Evolutionary conservation across 2,329 filamentous ascomycete genomes (phyloP).

Genomic region (Magnaporthales sp.): DNA sequence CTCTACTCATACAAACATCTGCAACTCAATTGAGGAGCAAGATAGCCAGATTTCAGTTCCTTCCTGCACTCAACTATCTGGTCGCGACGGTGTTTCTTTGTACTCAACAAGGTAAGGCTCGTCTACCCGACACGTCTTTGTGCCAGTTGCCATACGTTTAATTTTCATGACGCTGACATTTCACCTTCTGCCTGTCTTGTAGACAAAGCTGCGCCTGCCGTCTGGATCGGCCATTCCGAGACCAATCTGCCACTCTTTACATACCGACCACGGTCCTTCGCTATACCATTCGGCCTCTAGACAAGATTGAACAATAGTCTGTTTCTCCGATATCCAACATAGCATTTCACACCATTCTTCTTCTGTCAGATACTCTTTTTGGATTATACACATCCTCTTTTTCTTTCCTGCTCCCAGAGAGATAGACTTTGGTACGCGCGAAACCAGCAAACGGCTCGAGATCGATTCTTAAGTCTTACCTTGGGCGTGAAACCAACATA

Average conservation of each 20-base stretch:
- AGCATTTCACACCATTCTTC: background rate
- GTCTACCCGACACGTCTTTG: background rate
- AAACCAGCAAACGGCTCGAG: background rate
- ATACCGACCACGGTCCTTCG: conserved; percentile 1
- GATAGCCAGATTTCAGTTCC: background rate
- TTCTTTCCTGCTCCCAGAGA: conserved; percentile 5
- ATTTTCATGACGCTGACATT: background rate
- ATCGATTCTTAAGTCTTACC: conserved; percentile 1
- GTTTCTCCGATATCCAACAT: background rate
- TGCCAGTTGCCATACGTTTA: background rate
- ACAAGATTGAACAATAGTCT: conserved; percentile 3
- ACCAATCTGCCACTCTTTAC: background rate
- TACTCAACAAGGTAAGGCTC: background rate
- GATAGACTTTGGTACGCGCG: conserved; percentile 1
- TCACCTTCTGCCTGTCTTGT: background rate
- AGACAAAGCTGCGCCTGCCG: background rate
- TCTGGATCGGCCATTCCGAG: background rate
- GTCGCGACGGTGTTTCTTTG: background rate
- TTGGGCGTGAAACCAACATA: background rate
- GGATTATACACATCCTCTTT: background rate
- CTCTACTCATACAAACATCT: background rate
- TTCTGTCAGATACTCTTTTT: conserved; percentile 2
- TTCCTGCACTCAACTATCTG: background rate
- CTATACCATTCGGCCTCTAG: background rate
- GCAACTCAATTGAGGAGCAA: background rate